A percentile compares a stretch with the other conserved stretches of the same genome.
Evolutionary conservation across 2,329 filamentous ascomycete genomes (phyloP).

Genomic region (Pseudogymnoascus sp.): DNA sequence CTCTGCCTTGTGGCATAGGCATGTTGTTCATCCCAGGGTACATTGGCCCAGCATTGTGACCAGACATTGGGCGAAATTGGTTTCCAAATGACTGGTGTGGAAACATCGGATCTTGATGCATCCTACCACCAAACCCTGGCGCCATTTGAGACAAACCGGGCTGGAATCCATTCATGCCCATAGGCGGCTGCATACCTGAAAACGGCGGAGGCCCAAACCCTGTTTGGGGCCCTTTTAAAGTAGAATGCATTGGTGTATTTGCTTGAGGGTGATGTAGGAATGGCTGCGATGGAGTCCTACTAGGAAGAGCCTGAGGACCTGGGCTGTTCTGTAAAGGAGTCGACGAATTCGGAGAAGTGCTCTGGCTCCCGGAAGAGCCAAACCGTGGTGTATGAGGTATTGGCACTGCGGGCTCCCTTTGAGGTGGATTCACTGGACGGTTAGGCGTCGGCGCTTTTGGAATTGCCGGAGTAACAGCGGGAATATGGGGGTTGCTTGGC

Average conservation of each 20-base stretch:
- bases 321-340: constrained; percentile 60
- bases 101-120: constrained; percentile 45
- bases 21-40: constrained; percentile 55
- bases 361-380: constrained; percentile 45
- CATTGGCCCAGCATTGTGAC: constrained; percentile 42
- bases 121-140: constrained; percentile 36
- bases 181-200: constrained; percentile 40
- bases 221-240: constrained; percentile 50
- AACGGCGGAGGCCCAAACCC: constrained; percentile 36
- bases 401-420: constrained; percentile 59
- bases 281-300: constrained; percentile 47
- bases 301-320: constrained; percentile 52
- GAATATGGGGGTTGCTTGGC: constrained; percentile 67
- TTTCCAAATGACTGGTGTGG: constrained; percentile 44
- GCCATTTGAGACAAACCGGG: constrained; percentile 33
- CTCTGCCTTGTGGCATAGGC: constrained; percentile 45
- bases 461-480: constrained; percentile 70
- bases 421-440: constrained; percentile 64
- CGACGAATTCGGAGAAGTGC: constrained; percentile 50
- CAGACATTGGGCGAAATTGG: constrained; percentile 47
- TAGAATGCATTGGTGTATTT: constrained; percentile 55
- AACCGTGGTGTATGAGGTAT: constrained; percentile 65
- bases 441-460: constrained; percentile 77
- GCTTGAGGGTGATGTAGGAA: constrained; percentile 51
- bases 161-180: constrained; percentile 50